Evolutionary conservation across 2,329 filamentous ascomycete species (phyloP).

Genomic region (Epichloe elymi): DNA sequence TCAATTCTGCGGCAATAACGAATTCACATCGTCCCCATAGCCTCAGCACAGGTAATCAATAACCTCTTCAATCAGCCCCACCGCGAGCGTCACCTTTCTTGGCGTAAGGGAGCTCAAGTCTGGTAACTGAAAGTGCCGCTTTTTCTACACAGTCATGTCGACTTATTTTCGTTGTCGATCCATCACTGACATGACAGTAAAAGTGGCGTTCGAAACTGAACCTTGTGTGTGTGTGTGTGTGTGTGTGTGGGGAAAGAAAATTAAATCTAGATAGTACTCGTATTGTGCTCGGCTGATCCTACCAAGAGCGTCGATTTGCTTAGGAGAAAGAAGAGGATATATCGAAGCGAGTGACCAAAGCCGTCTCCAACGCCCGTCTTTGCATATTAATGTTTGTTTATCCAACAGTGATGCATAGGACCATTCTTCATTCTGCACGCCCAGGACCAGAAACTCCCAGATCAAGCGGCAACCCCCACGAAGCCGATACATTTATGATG

Average conservation of each 20-base stretch:
- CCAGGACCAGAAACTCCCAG: neutral
- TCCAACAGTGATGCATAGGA: conserved; percentile 8
- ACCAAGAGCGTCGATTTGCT: conserved; percentile 4
- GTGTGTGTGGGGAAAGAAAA: neutral
- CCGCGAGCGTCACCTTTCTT: conserved; percentile 12
- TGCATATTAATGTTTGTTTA: conserved; percentile 6
- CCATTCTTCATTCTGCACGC: conserved; percentile 2
- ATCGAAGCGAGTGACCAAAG: conserved; percentile 14
- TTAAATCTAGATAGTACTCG: neutral
- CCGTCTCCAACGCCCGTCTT: conserved; percentile 14
- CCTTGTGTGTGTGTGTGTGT: neutral
- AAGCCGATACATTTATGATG: neutral
- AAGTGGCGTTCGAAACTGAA: neutral
- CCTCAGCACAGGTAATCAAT: conserved; percentile 3
- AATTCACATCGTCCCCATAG: conserved; percentile 5
- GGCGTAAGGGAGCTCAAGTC: neutral
- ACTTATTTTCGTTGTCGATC: no score
- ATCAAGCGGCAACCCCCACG: neutral
- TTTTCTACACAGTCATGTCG: no score
- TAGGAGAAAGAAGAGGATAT: conserved; percentile 6
- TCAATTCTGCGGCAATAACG: neutral
- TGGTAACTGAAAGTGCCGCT: neutral
- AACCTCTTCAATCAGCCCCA: conserved; percentile 19
- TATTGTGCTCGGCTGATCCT: conserved; percentile 2
- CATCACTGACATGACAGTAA: no score